Evolutionary conservation across 164 flowering plant species (phyloP), one percentile per base, ranked within the genome.

Genomic region (Liriodendron chinense): DNA sequence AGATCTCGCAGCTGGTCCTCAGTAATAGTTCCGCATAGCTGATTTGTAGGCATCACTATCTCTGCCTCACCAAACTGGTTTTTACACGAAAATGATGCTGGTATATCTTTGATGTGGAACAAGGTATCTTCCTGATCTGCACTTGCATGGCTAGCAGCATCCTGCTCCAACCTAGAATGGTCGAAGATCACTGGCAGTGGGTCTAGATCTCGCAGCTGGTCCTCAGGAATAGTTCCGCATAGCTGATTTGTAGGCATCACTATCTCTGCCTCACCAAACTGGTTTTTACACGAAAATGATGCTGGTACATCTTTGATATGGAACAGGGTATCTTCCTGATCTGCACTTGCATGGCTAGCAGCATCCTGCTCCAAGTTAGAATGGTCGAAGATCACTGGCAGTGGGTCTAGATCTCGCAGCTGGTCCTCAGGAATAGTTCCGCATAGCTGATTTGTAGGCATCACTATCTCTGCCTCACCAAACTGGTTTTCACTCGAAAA

Each of bases 401-500:
- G 65, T 61, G 82, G 65, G 48, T 78, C 84, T 56, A 80, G 50
- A 65, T 68, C 74, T 75, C 78, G 81, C 53, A 68, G 72, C 71
- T 69, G 64, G 48, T 74, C 77, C 53, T 76, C 81, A 71, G 67
- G 47, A 67, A 62, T 53, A 50, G 49, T 72, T 6, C 34, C 71
- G 49, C 25, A 25, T 25, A 10, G 22, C 63, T 80, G 81, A 78
- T 43, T 73, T 62, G 59, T 72, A 71, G 85, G 80, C 76, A 88
- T 87, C 78, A 90, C 94, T 65, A 75, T 80, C 85, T 53, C 59
- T 53, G 13, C 59, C 59, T 12, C 94, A 81, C 86, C 89, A 53
- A 53, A 53, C 59, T 80, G 84, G 68, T 68, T 73, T 78, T 63
- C 59, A 64, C 24, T 70, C 20, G 74, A 68, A 75, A 78, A 68